Evolutionary conservation across 2,329 filamentous ascomycete genomes (phyloP), one percentile per base, ranked within the genome.

Genomic region (Claviceps monticola): DNA sequence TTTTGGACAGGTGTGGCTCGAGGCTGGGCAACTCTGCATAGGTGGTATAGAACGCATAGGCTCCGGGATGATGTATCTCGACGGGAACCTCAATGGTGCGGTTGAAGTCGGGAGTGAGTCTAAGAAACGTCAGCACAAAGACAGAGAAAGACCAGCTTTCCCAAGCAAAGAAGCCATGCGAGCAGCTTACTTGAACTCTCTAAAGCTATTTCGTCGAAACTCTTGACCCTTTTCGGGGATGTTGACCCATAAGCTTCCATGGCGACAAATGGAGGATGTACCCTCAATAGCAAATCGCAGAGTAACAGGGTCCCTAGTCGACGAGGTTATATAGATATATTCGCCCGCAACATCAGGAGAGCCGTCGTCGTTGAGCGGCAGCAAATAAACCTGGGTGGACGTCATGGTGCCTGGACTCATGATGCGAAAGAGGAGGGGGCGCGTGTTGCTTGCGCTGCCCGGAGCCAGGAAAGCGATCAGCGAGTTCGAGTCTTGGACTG

Each of bases 191-290:
- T 88, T 91, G 78, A 86, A 94, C 70, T 95, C 85, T 61, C 82
- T 81, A 67, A 95, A 98, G 37, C 78, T 76, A 61, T 85, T 76
- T 59, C 93, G 83, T 57, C 81, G 78, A 64, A 97, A 98, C 44
- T 81, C 71, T 48, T 80, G 72, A 54, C 84, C 89, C 60, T 83
- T 75, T 55, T 84, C 79, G 7, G 93, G 93, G 55, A 97, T 86
- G 67, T 98, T 98, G 62, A 95, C 85, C 91, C 93, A 98, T 56
- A 98, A 76, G 64, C 87, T 96, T 54, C 94, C 93, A 69, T 95
- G 77, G 59, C 89, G 82, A 68, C 90, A 96, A 73, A 98, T 93
- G 56, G 91, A 95, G 65, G 91, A 95, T 53, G 88, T 91, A 56
- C 93, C 90, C 68, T 96, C 86, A 60, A 96, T 91, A 59, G 88